Base-by-base conservation (phyloP, 2,329 filamentous ascomycete genomes). In the Fusarium clavum region DNA sequence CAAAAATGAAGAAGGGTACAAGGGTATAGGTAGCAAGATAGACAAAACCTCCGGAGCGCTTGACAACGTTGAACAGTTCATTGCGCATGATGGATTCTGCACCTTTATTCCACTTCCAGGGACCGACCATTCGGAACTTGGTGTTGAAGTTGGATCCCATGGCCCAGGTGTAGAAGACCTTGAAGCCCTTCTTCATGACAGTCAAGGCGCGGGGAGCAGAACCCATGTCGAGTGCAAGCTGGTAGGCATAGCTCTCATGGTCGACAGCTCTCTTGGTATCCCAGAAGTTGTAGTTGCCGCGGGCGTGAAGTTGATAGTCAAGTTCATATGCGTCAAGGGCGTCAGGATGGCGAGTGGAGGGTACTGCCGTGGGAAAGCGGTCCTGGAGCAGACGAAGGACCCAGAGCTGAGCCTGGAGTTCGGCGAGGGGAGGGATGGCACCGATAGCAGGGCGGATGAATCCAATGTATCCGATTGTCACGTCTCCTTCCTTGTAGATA, bases 371-470 rank as follows among this genome's bases (percentile, higher is more conserved):
- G 1, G 75, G 77, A 51, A 74, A 77, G 12, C 57, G 57, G 52
- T 70, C 34, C 38, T 79, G 75, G 0, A 85, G 71, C 2, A 85
- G 78, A 9, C 78, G 79, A 14, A 81, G 72, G 13, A 84, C 75
- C 83, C 83, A 86, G 3, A 85, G 75, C 70, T 85, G 83, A 4
- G 82, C 82, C 70, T 86, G 84, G 12, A 86, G 72, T 67, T 86
- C 84, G 3, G 83, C 78, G 4, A 86, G 78, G 1, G 84, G 83
- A 11, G 84, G 83, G 25, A 86, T 85, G 5, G 83, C 83, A 40
- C 81, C 81, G 75, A n/a, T 2, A 22, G 79, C 76, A 6, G 83
- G 84, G 1, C 84, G 79, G 8, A 85, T 77, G 58, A 85, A 85
- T 11, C 84, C 84, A 51, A 86, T 83, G 67, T 83, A 86, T 5